phyloP scores from a whole-genome alignment of 176 grass and related monocot genomes.

The Elymus sibiricus region DNA sequence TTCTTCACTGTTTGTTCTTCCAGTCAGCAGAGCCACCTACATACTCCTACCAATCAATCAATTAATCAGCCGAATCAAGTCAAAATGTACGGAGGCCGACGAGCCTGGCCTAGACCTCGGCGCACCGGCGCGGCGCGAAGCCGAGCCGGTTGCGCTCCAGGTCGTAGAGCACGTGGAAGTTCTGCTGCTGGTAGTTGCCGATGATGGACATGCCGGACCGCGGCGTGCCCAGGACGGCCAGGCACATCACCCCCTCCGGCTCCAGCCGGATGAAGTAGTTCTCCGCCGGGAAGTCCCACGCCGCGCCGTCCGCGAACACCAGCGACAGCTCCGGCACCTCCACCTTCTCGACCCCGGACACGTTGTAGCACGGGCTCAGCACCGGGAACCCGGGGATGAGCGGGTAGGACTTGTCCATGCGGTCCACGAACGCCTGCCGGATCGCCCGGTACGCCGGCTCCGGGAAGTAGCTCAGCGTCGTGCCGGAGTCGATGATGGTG shows the following conservation, averaged over 20 bases:
- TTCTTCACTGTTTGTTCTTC: too few relatives aligned
- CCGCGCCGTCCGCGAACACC: slow-evolving; percentile 65
- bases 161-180: slow-evolving; percentile 88
- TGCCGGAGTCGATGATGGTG: slow-evolving; percentile 92
- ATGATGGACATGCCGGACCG: slow-evolving; percentile 61
- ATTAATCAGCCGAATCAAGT: background rate
- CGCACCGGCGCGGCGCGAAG: slow-evolving; percentile 76
- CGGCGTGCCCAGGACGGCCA: slow-evolving; percentile 74
- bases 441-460: slow-evolving; percentile 69
- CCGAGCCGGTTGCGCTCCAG: slow-evolving; percentile 59
- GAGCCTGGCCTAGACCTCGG: slow-evolving; percentile 30
- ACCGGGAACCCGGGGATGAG: slow-evolving; percentile 58
- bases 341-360: slow-evolving; percentile 48
- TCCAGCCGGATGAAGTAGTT: slow-evolving; percentile 94
- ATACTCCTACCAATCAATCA: background rate
- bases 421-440: slow-evolving; percentile 54
- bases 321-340: slow-evolving; percentile 77
- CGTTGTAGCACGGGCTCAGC: slow-evolving; percentile 86
- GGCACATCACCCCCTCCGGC: slow-evolving; percentile 57
- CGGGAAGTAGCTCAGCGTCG: slow-evolving; percentile 92
- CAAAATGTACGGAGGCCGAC: background rate
- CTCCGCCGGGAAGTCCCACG: slow-evolving; percentile 80
- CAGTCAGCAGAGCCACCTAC: too few relatives aligned
- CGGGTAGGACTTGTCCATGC: slow-evolving; percentile 42
- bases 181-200: slow-evolving; percentile 97